Conservation (phyloP, 371 early-diverging fungal genomes). For the Nosema bombycis region DNA sequence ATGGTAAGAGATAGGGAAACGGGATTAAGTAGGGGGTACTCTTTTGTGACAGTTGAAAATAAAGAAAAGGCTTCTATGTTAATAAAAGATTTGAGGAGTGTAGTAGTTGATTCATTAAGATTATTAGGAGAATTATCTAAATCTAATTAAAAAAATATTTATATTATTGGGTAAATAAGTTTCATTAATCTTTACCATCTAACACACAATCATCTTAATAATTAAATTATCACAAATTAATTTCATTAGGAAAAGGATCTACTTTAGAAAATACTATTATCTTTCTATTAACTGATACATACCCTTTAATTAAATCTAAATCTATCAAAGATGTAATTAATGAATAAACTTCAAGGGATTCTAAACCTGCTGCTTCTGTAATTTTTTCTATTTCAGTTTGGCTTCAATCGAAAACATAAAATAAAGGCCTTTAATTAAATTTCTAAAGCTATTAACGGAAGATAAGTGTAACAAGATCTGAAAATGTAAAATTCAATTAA, state of each 20-base stretch:
- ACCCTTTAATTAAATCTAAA: conserved; percentile 27
- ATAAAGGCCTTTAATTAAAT: conserved; percentile 12
- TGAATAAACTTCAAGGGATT: conserved; percentile 22
- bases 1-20: conserved; percentile 48
- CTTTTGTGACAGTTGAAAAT: conserved; percentile 43
- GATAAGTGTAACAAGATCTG: not conserved
- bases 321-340: conserved; percentile 21
- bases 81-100: conserved; percentile 26
- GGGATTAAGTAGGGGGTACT: conserved; percentile 46
- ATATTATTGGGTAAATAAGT: too few species aligned
- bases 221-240: not conserved
- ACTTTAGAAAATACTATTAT: conserved; percentile 34
- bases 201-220: not conserved
- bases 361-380: conserved; percentile 1
- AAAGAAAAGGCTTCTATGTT: conserved; percentile 43
- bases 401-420: not conserved
- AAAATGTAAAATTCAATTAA: conserved; percentile 5
- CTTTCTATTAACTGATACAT: conserved; percentile 24
- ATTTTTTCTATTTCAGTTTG: conserved; percentile 24
- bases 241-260: conserved; percentile 30
- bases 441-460: conserved; percentile 21
- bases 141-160: too few species aligned
- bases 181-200: too few species aligned
- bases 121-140: conserved; percentile 35
- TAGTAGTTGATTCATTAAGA: conserved; percentile 31